Base-by-base conservation (phyloP, 108 stramenopile species). In the Cyclostephanos invisitatus region DNA sequence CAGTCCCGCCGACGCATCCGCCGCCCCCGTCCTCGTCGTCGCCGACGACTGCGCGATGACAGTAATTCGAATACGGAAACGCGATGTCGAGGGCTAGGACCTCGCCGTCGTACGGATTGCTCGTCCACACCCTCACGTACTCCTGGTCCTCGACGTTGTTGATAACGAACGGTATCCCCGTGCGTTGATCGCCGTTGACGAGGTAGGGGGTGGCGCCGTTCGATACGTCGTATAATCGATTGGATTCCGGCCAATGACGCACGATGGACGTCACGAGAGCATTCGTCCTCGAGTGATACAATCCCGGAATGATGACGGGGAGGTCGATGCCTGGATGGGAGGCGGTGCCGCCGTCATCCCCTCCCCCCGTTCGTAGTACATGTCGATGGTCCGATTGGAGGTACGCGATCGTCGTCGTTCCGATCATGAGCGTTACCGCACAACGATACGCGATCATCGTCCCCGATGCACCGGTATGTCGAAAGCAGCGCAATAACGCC, bases 161-260 rank as follows among this genome's bases (percentile, higher is more conserved):
- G 8, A 91, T 20, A 0, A 95, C 18, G 65, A 95, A 95, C 0
- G 94, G 90, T 15, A 95, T 71, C 5, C 90, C 91, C 11, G 94
- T 95, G 12, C 88, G 81, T 22, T 83, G 69, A 84, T 95, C 94
- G n/a, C 94, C 94, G 21, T 85, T 91, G 60, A 84, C 77, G 42
- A 91, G 75, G 82, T 89, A 95, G 22, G 85, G 78, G 10, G 90
- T 95, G 27, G 87, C 90, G 29, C 86, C 88, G 38, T 74, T 64
- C 0, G 56, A 70, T 8, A 53, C 47, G 14, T 65, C 55, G 63
- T 94, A 94, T 0, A 80, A 86, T 12, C 87, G 78, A n/a, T 44
- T 62, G 2, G 62, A 21, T 57, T 74, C 73, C 18, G 85, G 88
- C 91, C 89, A 94, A 54, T 89, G 32, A 20, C 80, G 21, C 0